Percentiles rank a stretch among this genome's conserved stretches.
Conservation (phyloP, 208 protist genomes). For the Leishmania tarentolae region DNA sequence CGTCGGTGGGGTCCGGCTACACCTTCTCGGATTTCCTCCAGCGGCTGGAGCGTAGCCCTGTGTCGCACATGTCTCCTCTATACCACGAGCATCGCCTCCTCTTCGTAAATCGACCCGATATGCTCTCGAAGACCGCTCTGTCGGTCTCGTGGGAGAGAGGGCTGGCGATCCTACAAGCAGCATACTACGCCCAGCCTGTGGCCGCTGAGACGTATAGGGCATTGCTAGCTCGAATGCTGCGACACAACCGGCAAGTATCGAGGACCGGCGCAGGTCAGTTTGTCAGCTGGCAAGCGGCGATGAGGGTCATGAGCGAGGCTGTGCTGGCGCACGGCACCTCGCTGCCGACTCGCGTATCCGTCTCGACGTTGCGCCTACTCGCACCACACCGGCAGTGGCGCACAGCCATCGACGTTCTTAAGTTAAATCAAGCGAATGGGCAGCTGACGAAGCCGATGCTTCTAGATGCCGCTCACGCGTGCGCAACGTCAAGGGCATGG, state of each 20-base stretch:
- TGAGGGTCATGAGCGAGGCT: conserved; percentile 69
- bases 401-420: conserved; percentile 56
- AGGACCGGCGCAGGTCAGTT: conserved; percentile 27
- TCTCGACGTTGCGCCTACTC: conserved; percentile 76
- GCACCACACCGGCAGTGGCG: conserved; percentile 65
- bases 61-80: conserved; percentile 67
- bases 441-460: conserved; percentile 79
- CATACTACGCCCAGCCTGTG: conserved; percentile 76
- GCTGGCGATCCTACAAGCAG: conserved; percentile 59
- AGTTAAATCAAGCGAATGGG: conserved; percentile 64
- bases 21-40: conserved; percentile 85
- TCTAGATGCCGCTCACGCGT: conserved; percentile 68
- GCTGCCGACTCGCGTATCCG: conserved; percentile 58
- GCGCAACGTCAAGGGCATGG: conserved; percentile 62
- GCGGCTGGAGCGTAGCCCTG: conserved; percentile 79
- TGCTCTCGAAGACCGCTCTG: conserved; percentile 64
- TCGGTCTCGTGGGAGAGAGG: conserved; percentile 77
- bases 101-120: conserved; percentile 79
- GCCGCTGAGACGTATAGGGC: conserved; percentile 59
- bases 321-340: conserved; percentile 60
- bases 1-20: conserved; percentile 57
- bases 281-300: conserved; percentile 67
- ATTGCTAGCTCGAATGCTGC: conserved; percentile 80
- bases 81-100: conserved; percentile 79
- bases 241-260: conserved; percentile 69